A percentile compares a stretch with the other conserved stretches of the same genome.
phyloP scores from a whole-genome alignment of 371 early-diverging fungal genomes.

The Mucor indicus region DNA sequence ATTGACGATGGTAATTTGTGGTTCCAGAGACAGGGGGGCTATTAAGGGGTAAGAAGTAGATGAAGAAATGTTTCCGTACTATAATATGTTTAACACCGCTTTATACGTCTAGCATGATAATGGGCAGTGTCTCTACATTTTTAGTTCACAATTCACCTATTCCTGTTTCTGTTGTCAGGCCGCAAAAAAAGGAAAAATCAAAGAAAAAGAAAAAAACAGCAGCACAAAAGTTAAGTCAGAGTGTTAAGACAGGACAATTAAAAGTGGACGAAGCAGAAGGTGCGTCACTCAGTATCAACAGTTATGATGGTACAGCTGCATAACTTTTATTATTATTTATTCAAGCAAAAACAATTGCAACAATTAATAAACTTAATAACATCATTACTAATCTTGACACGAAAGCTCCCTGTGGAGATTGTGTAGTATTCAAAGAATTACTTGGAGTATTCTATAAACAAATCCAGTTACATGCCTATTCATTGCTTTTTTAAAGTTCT shows the following conservation, averaged over 20 bases:
- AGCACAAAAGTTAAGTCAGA: conserved; percentile 46
- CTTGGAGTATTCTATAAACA: conserved; percentile 33
- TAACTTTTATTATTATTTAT: conserved; percentile 2
- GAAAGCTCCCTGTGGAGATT: conserved; percentile 59
- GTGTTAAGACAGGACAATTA: conserved; percentile 40
- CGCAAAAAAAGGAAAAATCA: conserved; percentile 47
- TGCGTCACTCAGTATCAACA: conserved; percentile 17
- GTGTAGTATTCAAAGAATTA: conserved; percentile 9
- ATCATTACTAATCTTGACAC: conserved; percentile 66
- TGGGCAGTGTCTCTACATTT: conserved; percentile 60
- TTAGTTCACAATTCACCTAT: conserved; percentile 59
- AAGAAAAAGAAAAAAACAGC: conserved; percentile 36
- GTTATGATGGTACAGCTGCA: conserved; percentile 23
- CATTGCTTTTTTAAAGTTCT: too few species aligned
- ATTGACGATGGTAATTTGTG: conserved; percentile 56
- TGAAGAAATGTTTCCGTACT: neutral
- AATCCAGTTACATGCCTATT: too few species aligned
- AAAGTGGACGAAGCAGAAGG: conserved; percentile 44
- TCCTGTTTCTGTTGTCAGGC: conserved; percentile 59
- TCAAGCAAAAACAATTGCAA: conserved; percentile 24
- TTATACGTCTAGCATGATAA: conserved; percentile 27
- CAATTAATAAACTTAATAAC: conserved; percentile 59
- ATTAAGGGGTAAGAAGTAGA: conserved; percentile 46
- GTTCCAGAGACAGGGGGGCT: conserved; percentile 53
- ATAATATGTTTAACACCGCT: neutral